Base-by-base conservation (phyloP, 1,139 yeast genomes). In the Candida sanyaensis region DNA sequence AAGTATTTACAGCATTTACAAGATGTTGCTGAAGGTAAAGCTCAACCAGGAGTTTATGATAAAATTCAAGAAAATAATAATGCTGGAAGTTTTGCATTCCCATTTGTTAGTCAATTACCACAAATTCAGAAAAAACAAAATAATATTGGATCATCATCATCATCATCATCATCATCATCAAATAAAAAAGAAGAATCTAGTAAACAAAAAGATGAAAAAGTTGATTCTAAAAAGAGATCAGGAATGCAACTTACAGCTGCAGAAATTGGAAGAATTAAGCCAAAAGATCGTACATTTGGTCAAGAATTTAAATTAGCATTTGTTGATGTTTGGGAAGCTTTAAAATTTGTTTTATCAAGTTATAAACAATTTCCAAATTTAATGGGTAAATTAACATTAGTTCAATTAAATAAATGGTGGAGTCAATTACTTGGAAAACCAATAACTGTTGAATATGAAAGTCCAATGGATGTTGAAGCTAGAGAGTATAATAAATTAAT, bases 361-460 rank as follows among this genome's bases (percentile, higher is more conserved):
- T 93, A 92, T 65, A 60, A 76, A 46, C 76, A 83, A 41, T 79
- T 93, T 55, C 98, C 98, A 13, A 69, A 71, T 46, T 77, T 83
- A 49, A 44, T 87, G 2, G 82, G 80, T 68, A 75, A 78, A 45
- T 55, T 81, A 46, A 58, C 71, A 4, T 55, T 89, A 44, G 68
- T 75, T 45, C 73, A 81, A 52, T 50, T 81, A 39, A 79, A 77
- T 54, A 68, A 73, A 41, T 77, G 79, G 65, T 93, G 97, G 97
- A 84, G 86, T 61, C 63, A 63, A 28, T 88, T 90, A 60, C 76
- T 89, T 52, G 97, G 96, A 23, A 68, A 50, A 44, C 57, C 55
- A 33, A 27, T 38, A 10, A 47, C 44, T 12, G 46, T 43, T 26
- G 54, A 52, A 30, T 54, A 48, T 41, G 43, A 51, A 45, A 54